phyloP scores from a whole-genome alignment of 257 asterid genomes.

The Solanum corneliomulleri region DNA sequence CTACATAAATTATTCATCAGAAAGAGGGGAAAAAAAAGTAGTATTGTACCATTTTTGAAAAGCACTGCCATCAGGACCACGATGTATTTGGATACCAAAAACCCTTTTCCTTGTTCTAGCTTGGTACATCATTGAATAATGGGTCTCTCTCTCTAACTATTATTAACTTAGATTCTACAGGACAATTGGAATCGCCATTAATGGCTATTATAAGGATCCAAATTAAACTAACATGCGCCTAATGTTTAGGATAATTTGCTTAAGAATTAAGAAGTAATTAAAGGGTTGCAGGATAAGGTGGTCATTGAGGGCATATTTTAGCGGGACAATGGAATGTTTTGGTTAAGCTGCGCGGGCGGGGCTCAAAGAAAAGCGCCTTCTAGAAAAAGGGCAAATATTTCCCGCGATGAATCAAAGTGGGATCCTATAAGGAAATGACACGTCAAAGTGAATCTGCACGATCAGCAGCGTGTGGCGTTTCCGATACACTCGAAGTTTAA shows the following conservation, averaged over 20 bases:
- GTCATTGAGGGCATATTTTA: background rate
- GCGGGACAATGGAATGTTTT: background rate
- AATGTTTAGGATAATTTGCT: background rate
- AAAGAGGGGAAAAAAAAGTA: background rate
- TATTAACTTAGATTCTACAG: background rate
- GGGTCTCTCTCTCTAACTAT: background rate
- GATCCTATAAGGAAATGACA: background rate
- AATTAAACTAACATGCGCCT: background rate
- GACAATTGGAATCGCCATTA: background rate
- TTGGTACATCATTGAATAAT: constrained; percentile 18
- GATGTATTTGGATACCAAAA: constrained; percentile 24
- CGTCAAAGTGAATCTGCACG: background rate
- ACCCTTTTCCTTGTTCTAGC: constrained; percentile 39
- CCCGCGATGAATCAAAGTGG: constrained; percentile 24
- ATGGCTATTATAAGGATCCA: background rate
- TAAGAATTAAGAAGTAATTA: too few species aligned
- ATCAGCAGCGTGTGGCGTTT: background rate
- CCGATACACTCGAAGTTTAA: too few species aligned
- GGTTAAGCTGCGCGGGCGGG: constrained; percentile 13
- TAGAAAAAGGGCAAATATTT: background rate
- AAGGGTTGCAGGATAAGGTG: background rate
- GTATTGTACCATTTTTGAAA: constrained; percentile 37
- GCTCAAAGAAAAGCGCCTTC: background rate
- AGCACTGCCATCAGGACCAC: constrained; percentile 68
- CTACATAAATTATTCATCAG: background rate